Conservation (phyloP, 441 rosid genomes). For the Manihot esculenta region DNA sequence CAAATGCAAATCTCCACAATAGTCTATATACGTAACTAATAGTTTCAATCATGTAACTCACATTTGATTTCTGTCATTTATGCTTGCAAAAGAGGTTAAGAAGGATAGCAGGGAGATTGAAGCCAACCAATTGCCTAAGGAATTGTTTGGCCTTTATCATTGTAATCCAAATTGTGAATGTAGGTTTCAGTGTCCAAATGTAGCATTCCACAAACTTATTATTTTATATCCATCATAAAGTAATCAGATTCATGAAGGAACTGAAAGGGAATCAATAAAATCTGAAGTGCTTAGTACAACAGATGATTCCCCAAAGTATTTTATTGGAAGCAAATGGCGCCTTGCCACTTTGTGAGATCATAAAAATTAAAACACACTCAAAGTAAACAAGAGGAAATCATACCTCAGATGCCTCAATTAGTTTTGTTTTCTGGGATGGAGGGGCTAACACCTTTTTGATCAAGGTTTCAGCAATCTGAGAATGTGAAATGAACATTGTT, state of each 20-base stretch:
- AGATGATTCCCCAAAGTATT: not conserved
- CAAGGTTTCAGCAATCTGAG: constrained; percentile 79
- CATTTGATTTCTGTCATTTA: not conserved
- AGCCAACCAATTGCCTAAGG: not conserved
- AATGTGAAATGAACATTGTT: constrained; percentile 14
- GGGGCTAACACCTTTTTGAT: constrained; percentile 78
- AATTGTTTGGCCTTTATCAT: not conserved
- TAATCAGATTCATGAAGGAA: not conserved
- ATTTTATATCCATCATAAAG: not conserved
- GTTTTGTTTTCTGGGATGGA: constrained; percentile 73
- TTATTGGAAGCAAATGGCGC: too few relatives aligned
- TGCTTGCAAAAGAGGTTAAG: not conserved
- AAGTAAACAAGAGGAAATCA: constrained; percentile 20
- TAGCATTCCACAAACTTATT: not conserved
- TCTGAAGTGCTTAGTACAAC: not conserved
- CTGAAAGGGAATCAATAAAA: not conserved
- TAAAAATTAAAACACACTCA: not conserved
- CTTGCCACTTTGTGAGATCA: not conserved
- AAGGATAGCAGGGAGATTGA: not conserved
- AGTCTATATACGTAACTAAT: not conserved
- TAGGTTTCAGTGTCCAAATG: not conserved
- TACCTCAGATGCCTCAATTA: constrained; percentile 71
- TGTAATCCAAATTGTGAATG: not conserved
- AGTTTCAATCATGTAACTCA: not conserved
- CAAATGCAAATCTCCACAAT: not conserved